These are phyloP conservation scores for Hypoxylon rubiginosum DNA, from an alignment of 2,329 filamentous ascomycete genomes.

Conservation along the genomic window DNA sequence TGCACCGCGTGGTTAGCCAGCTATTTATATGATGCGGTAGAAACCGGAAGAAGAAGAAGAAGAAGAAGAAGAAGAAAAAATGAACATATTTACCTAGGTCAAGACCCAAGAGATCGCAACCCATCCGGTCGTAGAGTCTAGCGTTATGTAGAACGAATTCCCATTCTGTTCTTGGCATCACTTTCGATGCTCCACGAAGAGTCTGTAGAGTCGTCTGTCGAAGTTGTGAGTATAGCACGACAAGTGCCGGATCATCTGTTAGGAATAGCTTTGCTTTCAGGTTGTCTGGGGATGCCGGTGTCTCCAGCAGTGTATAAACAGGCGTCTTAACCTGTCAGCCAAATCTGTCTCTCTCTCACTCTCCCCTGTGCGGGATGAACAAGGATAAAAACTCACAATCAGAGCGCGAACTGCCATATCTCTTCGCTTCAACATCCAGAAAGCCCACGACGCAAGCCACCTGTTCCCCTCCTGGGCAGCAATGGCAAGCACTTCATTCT, in stretches of 20 bases:
- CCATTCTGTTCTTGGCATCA: conserved; percentile 85
- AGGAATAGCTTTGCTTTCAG: conserved; percentile 84
- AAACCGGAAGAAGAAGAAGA: conserved; percentile 13
- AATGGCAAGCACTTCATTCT: conserved; percentile 82
- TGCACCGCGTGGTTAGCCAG: conserved; percentile 45
- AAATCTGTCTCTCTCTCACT: neutral
- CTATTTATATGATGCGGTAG: conserved; percentile 5
- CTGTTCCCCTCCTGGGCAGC: conserved; percentile 87
- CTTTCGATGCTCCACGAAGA: conserved; percentile 84
- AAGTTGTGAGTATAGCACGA: conserved; percentile 89
- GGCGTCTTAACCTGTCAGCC: conserved; percentile 70
- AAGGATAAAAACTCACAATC: conserved; percentile 69
- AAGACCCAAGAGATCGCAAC: conserved; percentile 89
- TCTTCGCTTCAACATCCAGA: conserved; percentile 87
- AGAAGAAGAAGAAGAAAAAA: too few species aligned
- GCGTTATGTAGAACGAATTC: conserved; percentile 90
- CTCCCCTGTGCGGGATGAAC: neutral
- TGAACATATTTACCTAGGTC: conserved; percentile 74
- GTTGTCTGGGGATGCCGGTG: conserved; percentile 72
- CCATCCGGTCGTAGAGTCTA: conserved; percentile 88
- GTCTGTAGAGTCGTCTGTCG: conserved; percentile 86
- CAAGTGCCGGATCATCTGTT: conserved; percentile 89
- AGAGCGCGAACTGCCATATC: conserved; percentile 88
- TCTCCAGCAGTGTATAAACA: conserved; percentile 79
- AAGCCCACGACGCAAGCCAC: conserved; percentile 96